Evolutionary conservation across 2,329 filamentous ascomycete genomes (phyloP), one percentile per base, ranked within the genome.

Genomic region (Aspergillus alliaceus): DNA sequence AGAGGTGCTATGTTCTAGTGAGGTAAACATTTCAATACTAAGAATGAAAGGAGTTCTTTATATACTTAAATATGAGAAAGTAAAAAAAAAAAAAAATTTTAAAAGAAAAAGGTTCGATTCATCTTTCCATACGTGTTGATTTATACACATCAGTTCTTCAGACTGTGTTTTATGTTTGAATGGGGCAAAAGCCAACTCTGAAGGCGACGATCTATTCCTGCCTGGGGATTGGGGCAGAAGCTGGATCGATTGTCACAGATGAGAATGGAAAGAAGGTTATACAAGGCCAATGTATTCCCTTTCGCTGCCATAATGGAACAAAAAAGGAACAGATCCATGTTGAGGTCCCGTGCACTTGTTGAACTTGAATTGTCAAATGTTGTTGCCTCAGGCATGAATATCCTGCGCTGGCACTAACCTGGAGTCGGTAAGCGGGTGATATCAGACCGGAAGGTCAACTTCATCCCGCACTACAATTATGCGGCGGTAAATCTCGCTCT

Each of bases 391-490:
- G 61, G 59, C 61, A 46, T 1, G 12, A 7, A 44, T 31, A 6
- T 31, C n/a, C 20, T n/a, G n/a, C 40, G 37, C 37, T 34, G 46
- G 51, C 54, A 42, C 34, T 59, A 58, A 53, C 15, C 54, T 53
- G 40, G 18, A 47, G 44, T 37, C n/a, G 37, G 54, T 58, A 58
- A 61, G 54, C 57, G 59, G 59, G 57, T 64, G 62, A 66, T 64
- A 64, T 64, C 64, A 66, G 59, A 55, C 54, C 54, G 55, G 54
- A 54, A 49, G n/a, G 51, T 57, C 51, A 55, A 66, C 64, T 60
- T 67, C 62, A 65, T 65, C 66, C 64, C 62, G 59, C 64, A 66
- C 61, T 54, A 65, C 59, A 65, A 60, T 63, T 61, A 62, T 60
- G 56, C 60, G 31, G 58, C 59, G 61, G 47, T 63, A 61, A 62